Evolutionary conservation across 2,329 filamentous ascomycete genomes (phyloP), one percentile per base, ranked within the genome.

Genomic region (Meredithiella fracta): DNA sequence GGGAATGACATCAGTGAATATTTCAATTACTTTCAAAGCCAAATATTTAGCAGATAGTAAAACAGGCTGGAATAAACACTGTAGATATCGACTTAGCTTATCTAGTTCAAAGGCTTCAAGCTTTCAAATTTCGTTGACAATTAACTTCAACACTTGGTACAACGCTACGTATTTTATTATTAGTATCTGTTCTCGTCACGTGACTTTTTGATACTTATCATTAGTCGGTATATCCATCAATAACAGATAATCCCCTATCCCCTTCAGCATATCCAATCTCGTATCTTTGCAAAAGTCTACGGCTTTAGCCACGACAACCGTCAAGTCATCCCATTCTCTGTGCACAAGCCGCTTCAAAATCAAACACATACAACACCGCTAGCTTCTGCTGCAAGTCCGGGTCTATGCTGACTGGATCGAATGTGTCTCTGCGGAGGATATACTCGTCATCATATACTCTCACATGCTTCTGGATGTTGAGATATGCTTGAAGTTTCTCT

Each of bases 31-130:
- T 49, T 74, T 71, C 52, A 83, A 69, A 8, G 79, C 77, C 15
- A 80, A 67, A 0, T 66, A 66, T 20, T 79, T 74, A 50, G 81
- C 74, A 3, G 75, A 69, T 1, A 76, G 70, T 0, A 89, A 67
- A 0, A 83, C 76, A 1, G 80, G 72, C 59, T 85, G 83, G 60
- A 91, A 85, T 1, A 92, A 72, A 62, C 85, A 89, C 1, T 86
- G 79, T 49, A 91, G 77, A 70, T 92, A 94, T 62, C 83, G 84
- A 6, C 85, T 78, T 1, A 94, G 70, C 61, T 79, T 81, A 1
- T 66, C 64, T 3, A 72, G 71, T 59, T 83, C 74, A 47, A 82
- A 79, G 0, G 67, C 63, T 17, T 80, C 73, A 1, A 80, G 66
- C 1, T 67, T 71, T 67, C 79, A 83, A 17, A 84, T 80, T 51